Percentiles rank a stretch among this genome's conserved stretches.
Conservation (phyloP, 352 stramenopile species). For the Phytophthora pini region DNA sequence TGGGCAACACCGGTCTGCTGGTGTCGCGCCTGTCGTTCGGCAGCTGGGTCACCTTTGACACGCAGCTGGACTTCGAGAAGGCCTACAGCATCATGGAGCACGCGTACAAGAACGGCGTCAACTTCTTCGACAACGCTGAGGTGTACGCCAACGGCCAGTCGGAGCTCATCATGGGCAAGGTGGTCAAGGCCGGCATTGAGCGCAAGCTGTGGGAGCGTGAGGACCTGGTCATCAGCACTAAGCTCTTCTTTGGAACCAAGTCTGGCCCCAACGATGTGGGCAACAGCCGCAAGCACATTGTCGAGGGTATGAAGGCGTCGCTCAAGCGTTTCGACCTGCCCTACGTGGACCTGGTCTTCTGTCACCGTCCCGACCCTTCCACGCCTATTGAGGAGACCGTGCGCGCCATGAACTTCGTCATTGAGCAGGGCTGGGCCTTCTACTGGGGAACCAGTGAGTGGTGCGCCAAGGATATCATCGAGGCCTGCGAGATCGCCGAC, state of each 20-base stretch:
- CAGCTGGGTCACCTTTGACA: slow-evolving; percentile 59
- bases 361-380: slow-evolving; percentile 63
- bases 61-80: slow-evolving; percentile 60
- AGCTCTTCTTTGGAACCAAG: slow-evolving; percentile 66
- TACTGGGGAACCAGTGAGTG: slow-evolving; percentile 85
- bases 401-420: slow-evolving; percentile 71
- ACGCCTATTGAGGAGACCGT: slow-evolving; percentile 80
- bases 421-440: slow-evolving; percentile 46
- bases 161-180: slow-evolving; percentile 63
- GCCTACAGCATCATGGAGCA: slow-evolving; percentile 67
- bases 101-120: slow-evolving; percentile 68
- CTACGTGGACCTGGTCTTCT: slow-evolving; percentile 77
- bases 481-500: slow-evolving; percentile 61
- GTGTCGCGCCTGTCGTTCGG: slow-evolving; percentile 63
- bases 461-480: slow-evolving; percentile 68
- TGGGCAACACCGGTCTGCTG: slow-evolving; percentile 58
- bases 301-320: slow-evolving; percentile 66
- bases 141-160: slow-evolving; percentile 55
- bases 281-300: slow-evolving; percentile 63
- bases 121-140: slow-evolving; percentile 77
- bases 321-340: slow-evolving; percentile 62
- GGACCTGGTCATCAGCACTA: slow-evolving; percentile 72
- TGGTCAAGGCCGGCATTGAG: slow-evolving; percentile 61
- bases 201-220: slow-evolving; percentile 52
- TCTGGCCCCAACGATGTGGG: slow-evolving; percentile 44